Base-by-base conservation (phyloP, 352 stramenopile genomes). In the Phytophthora palmivora region DNA sequence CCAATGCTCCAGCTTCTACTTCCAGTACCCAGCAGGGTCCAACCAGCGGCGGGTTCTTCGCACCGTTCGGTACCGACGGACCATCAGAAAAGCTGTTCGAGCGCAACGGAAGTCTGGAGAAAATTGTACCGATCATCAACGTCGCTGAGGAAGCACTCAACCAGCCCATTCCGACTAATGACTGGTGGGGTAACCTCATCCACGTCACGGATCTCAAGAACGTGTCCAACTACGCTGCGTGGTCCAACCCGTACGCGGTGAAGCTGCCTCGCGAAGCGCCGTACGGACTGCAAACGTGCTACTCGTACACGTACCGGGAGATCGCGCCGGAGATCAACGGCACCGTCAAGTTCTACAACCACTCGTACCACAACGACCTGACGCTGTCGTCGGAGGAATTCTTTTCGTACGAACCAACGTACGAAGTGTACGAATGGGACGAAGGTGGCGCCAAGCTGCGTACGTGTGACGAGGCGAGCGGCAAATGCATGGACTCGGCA, bases 101-200 rank as follows among this genome's bases (percentile, higher is more conserved):
- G 30, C 72, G 65, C 26, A 82, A 85, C 45, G 57, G 55, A 10
- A 74, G 65, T 3, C 76, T 91, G 28, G 51, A 54, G 16, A 68
- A 69, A 28, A 45, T 91, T 2, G 77, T 79, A 18, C 82, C 82
- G 3, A 77, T 87, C 63, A 70, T 89, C 33, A 89, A 91, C 62
- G 69, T 89, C 45, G 79, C 74, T 15, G 3, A 69, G 26, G 74
- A 88, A 26, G 55, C 81, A 18, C 59, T 89, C 16, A 59, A 71
- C 14, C 38, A 82, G 42, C 59, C 84, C 2, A 87, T 94, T 55
- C 85, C 85, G 47, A 94, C 82, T 16, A 94, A 94, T 69, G 77
- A 90, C 52, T 94, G 85, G 85, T 94, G 85, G 85, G 81, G 74
- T 16, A 94, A 92, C 58, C 51, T 91, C 38, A 89, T 94, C 42